Conservation (phyloP, 108 stramenopile species). For the Parietichytrium sp. region DNA sequence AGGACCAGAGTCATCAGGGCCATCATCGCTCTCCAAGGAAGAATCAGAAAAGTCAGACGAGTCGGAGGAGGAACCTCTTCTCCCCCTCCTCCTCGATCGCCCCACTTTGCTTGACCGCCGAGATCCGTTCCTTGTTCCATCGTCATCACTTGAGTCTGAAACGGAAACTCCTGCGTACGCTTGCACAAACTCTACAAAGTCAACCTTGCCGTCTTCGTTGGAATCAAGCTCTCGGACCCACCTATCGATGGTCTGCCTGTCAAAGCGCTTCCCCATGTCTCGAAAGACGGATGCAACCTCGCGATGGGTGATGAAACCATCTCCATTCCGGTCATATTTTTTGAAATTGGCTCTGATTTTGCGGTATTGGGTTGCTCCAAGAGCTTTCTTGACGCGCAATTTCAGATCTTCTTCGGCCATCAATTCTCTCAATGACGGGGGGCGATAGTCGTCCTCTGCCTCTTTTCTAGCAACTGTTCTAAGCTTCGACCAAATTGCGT, state of each 20-base stretch:
- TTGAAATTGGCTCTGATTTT: slow-evolving; percentile 8
- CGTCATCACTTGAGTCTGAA: background rate
- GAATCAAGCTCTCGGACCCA: slow-evolving; percentile 39
- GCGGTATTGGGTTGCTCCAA: background rate
- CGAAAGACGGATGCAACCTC: background rate
- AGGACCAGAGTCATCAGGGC: background rate
- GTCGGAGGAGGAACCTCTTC: background rate
- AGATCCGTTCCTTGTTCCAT: background rate
- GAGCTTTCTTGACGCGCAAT: background rate
- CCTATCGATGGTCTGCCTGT: background rate
- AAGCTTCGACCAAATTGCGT: slow-evolving; percentile 25
- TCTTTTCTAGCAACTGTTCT: background rate
- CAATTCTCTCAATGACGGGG: background rate
- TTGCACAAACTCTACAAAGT: slow-evolving; percentile 40
- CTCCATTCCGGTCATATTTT: slow-evolving; percentile 40
- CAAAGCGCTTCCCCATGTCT: slow-evolving; percentile 13
- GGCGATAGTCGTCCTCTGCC: background rate
- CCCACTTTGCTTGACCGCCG: background rate
- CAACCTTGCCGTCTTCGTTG: slow-evolving; percentile 35
- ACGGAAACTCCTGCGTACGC: background rate
- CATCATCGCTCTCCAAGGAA: background rate
- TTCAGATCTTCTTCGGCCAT: background rate
- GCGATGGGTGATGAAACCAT: slow-evolving; percentile 5
- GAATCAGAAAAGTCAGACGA: background rate
- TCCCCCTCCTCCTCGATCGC: background rate